phyloP scores from a whole-genome alignment of 345 rosid genomes.

The Leavenworthia alabamica region DNA sequence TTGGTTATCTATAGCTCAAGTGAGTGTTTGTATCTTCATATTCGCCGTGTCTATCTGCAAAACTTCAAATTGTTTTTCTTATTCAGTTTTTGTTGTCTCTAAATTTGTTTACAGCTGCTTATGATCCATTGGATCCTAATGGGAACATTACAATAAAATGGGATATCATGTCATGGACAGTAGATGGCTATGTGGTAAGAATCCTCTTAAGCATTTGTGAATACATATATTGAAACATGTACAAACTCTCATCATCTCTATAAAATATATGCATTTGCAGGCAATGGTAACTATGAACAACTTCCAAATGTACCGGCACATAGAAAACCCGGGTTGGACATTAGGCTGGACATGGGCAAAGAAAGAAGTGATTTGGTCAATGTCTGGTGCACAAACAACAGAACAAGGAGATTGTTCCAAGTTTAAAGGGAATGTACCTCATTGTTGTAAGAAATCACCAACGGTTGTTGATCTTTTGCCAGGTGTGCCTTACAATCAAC shows the following conservation, averaged over 20 bases:
- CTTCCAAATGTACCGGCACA: slow-evolving; percentile 73
- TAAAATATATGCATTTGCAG: slow-evolving; percentile 32
- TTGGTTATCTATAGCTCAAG: slow-evolving; percentile 45
- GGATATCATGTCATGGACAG: slow-evolving; percentile 84
- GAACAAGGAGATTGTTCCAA: slow-evolving; percentile 98
- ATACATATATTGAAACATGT: not conserved
- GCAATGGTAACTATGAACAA: slow-evolving; percentile 68
- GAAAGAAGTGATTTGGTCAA: slow-evolving; percentile 80
- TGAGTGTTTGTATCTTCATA: slow-evolving; percentile 7
- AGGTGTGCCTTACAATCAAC: slow-evolving; percentile 74
- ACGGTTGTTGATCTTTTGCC: slow-evolving; percentile 74
- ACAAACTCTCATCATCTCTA: slow-evolving; percentile 10
- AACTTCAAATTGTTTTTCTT: not conserved
- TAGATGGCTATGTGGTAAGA: slow-evolving; percentile 80
- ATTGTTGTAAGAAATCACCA: slow-evolving; percentile 71
- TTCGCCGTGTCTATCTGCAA: not conserved
- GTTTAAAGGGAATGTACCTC: slow-evolving; percentile 79
- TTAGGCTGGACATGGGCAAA: slow-evolving; percentile 90
- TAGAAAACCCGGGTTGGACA: slow-evolving; percentile 75
- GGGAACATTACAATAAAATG: slow-evolving; percentile 82
- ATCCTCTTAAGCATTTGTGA: not conserved
- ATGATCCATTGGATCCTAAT: slow-evolving; percentile 86
- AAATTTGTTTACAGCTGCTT: slow-evolving; percentile 50
- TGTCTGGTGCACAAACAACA: slow-evolving; percentile 72
- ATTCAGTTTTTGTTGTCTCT: not conserved